Conservation (phyloP, 176 grass and related monocot genomes). For the Rhynchospora tenuis region DNA sequence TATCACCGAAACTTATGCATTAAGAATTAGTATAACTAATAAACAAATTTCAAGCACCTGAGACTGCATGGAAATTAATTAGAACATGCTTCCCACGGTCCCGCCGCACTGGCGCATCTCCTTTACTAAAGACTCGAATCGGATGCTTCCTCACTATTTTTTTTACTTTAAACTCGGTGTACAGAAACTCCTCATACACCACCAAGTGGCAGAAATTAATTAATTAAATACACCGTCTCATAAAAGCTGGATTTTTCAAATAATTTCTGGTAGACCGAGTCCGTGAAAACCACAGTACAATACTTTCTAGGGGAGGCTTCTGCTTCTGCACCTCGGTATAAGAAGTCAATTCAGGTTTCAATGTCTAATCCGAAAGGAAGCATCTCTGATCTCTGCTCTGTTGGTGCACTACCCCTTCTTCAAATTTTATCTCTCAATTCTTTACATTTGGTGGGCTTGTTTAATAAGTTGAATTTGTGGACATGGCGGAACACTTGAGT, state of each 20-base stretch:
- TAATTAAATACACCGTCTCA: not conserved
- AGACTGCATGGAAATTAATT: not conserved
- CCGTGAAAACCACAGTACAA: not conserved
- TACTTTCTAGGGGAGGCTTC: not conserved
- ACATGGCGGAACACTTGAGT: conserved; percentile 69
- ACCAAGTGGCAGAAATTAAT: not conserved
- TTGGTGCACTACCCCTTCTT: not conserved
- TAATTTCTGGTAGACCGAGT: not conserved
- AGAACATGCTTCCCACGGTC: not conserved
- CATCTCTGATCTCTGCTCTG: not conserved
- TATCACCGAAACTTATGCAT: too few species aligned
- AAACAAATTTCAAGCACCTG: not conserved
- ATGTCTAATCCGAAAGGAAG: not conserved
- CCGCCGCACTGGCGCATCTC: not conserved
- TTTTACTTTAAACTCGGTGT: not conserved
- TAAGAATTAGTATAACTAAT: too few species aligned
- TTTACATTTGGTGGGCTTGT: not conserved
- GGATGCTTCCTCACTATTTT: not conserved
- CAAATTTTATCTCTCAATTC: not conserved
- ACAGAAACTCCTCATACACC: not conserved
- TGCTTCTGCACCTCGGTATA: not conserved
- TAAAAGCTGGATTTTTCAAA: not conserved
- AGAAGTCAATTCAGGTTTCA: not conserved
- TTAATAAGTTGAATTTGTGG: not conserved
- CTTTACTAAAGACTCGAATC: not conserved